phyloP scores from a whole-genome alignment of 225 moss, liverwort and hornwort genomes.

The Asterella californica region DNA sequence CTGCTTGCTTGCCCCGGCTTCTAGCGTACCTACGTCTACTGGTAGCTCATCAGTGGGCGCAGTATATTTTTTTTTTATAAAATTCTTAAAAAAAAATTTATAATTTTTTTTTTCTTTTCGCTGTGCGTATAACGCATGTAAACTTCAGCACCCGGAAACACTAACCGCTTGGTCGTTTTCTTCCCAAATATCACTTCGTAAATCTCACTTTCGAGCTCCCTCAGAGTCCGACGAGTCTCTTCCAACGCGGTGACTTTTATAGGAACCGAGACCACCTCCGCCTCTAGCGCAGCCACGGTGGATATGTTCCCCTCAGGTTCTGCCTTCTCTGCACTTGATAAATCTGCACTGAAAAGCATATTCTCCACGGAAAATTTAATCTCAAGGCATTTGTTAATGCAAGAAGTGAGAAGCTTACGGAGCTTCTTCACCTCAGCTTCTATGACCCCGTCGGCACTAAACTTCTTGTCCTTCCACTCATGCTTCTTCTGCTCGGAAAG shows the following conservation, averaged over 20 bases:
- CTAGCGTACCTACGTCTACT: too few species aligned
- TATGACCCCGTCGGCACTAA: too few species aligned
- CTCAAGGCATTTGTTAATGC: too few species aligned
- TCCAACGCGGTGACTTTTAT: neutral
- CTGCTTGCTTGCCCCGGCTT: neutral
- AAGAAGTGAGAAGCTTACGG: too few species aligned
- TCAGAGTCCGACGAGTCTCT: neutral
- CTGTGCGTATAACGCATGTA: neutral
- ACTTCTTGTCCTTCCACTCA: too few species aligned
- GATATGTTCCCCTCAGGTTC: neutral
- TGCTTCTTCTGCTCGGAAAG: too few species aligned
- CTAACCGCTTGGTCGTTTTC: neutral
- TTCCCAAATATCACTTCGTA: neutral
- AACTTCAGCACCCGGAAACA: neutral
- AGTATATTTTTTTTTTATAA: too few species aligned
- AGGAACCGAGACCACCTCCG: neutral
- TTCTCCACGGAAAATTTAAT: too few species aligned
- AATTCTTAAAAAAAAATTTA: too few species aligned
- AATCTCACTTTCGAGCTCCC: neutral
- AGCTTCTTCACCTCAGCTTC: too few species aligned
- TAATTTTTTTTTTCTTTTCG: too few species aligned
- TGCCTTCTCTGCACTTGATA: neutral
- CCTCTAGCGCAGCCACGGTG: neutral
- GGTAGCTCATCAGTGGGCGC: too few species aligned
- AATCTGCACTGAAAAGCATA: neutral